Base-by-base conservation (phyloP, 805 yeast genomes). In the Wickerhamiella qilinensis region DNA sequence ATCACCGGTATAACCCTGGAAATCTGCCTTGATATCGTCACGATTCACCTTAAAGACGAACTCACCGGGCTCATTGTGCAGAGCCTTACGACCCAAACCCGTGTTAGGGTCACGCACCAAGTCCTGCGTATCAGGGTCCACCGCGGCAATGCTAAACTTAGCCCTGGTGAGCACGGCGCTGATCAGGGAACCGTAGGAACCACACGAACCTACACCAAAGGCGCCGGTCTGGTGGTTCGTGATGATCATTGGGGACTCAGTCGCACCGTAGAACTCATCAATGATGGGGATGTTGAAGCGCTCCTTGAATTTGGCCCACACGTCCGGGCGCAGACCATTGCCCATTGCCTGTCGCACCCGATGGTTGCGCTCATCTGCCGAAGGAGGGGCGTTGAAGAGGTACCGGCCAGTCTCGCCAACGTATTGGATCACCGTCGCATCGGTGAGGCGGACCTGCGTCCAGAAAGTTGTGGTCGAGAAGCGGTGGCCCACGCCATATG, bases 331-430 rank as follows among this genome's bases (percentile, higher is more conserved):
- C 47, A 86, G 63, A 0, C 97, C 97, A 57, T 88, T 86, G 32
- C 97, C 97, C 55, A 75, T 75, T 0, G 95, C 96, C 32, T 76
- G 71, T 31, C 60, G 59, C 9, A 81, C 75, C 4, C 53, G 44
- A 55, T 83, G 94, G 32, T 54, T 54, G 32, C 59, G 55, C 53
- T 83, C 93, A 30, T 59, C 57, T 9, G 81, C 77, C 33, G 77
- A 76, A 7, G 60, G 61, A 35, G 77, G 71, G 1, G 84, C 62
- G 47, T 77, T 74, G 45, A 81, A 58, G 42, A 86, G 65, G 52
- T 85, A 88, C 36, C 97, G 71, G 57, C 96, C 83, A 24, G 84
- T 85, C 58, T 86, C 97, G 15, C 97, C 97, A 15, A 86, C 97
- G 50, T 86, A 86, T 58, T 86, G 95, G 39, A 84, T 69, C 45